Percentiles rank a stretch among this genome's conserved stretches.
phyloP scores from a whole-genome alignment of 768 basidiomycete species.

The Agaricus sinodeliciosus region DNA sequence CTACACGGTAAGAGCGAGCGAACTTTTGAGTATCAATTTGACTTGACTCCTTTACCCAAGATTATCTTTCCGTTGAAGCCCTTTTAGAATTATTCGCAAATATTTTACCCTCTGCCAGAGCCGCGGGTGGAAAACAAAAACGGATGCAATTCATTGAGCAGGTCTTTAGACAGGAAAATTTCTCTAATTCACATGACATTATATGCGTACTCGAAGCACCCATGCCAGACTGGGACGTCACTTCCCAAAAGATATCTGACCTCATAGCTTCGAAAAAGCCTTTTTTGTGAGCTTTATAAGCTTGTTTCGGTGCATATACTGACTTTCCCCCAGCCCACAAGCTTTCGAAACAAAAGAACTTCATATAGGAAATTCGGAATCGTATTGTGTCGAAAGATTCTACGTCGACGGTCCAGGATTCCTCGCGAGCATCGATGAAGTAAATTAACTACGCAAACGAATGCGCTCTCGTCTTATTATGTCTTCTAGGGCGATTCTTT shows the following conservation, averaged over 20 bases:
- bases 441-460: slow-evolving; percentile 11
- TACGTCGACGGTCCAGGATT: slow-evolving; percentile 47
- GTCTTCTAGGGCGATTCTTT: slow-evolving; percentile 36
- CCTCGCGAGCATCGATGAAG: slow-evolving; percentile 43
- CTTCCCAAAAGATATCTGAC: slow-evolving; percentile 39
- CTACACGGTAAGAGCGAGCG: slow-evolving; percentile 33
- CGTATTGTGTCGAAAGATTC: slow-evolving; percentile 36
- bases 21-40: neutral
- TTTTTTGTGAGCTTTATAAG: slow-evolving; percentile 34
- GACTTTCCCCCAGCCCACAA: slow-evolving; percentile 41
- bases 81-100: slow-evolving; percentile 51
- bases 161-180: slow-evolving; percentile 37
- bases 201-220: slow-evolving; percentile 34
- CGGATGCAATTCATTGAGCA: slow-evolving; percentile 43
- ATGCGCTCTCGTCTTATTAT: slow-evolving; percentile 2
- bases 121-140: slow-evolving; percentile 21
- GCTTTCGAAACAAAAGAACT: slow-evolving; percentile 43
- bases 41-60: slow-evolving; percentile 21
- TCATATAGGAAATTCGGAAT: slow-evolving; percentile 22
- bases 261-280: slow-evolving; percentile 38
- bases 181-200: slow-evolving; percentile 31
- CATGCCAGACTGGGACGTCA: slow-evolving; percentile 47
- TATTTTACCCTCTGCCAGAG: slow-evolving; percentile 40
- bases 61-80: slow-evolving; percentile 51
- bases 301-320: neutral